Evolutionary conservation across 2,329 filamentous ascomycete genomes (phyloP), one percentile per base, ranked within the genome.

Genomic region (Mollisiaceae sp.): DNA sequence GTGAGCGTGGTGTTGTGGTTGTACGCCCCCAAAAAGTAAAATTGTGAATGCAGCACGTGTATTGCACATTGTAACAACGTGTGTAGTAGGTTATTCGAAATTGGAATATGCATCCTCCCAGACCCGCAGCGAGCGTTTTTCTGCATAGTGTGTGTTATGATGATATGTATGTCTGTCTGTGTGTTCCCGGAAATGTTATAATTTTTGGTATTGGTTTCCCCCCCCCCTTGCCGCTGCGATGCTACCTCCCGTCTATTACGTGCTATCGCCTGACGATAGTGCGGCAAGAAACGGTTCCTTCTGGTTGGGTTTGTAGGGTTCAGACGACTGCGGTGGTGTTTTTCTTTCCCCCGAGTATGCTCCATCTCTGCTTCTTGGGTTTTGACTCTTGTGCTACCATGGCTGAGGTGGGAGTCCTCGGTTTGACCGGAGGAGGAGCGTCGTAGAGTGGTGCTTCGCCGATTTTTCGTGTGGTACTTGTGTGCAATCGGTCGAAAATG

Each of bases 401-500:
- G 18, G 64, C 57, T 24, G 43, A 54, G 11, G 58, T 60, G 14
- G 66, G 58, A 9, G 45, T 35, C 39, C 63, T 62, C 20, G 57
- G 32, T 59, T 66, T 69, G n/a, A 50, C 24, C 8, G 39, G 39
- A 50, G 67, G 67, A 43, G 68, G 68, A 39, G 32, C 64, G 60
- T 72, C 72, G 38, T 57, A 65, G 14, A 73, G 39, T 12, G 75
- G 75, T 43, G 75, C 75, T 64, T 77, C 75, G 55, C 75, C 75
- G 4, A 77, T 39, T 59, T 76, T 76, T 50, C 75, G 68, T 8
- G 67, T 72, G 2, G 71, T 75, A 60, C 71, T 75, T 35, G 68
- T 77, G 66, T 77, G 75, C n/a, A 77, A 60, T 8, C 69, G 68
- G 24, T 71, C 65, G 54, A 76, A 74, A n/a, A 75, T 69, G 63